Percentiles rank a stretch among this genome's conserved stretches.
phyloP scores from a whole-genome alignment of 176 grass and related monocot genomes.

The Cocos nucifera region DNA sequence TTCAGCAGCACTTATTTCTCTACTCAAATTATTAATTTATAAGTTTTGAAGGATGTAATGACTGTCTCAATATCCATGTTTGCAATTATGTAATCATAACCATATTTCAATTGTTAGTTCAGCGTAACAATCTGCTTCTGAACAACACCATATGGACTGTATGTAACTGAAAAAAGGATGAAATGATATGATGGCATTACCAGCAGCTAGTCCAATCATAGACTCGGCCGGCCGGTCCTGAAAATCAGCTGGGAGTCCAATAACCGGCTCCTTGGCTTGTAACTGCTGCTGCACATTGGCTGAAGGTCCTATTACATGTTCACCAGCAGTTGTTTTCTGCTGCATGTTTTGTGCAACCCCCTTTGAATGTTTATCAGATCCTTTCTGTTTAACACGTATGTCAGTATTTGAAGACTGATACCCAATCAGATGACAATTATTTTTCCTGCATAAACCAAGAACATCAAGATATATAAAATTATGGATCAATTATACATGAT shows the following conservation, averaged over 20 bases:
- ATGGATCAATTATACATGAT: not conserved
- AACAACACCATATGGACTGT: not conserved
- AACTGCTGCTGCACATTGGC: conserved; percentile 38
- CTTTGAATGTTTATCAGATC: conserved; percentile 35
- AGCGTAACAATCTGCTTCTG: too few relatives aligned
- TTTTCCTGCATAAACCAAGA: conserved; percentile 36
- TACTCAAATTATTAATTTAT: too few relatives aligned
- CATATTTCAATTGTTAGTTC: too few relatives aligned
- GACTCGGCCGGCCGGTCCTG: not conserved
- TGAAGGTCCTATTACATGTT: conserved; percentile 14
- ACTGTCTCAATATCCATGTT: too few relatives aligned
- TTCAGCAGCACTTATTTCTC: too few relatives aligned
- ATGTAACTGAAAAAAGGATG: conserved; percentile 11
- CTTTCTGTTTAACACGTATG: conserved; percentile 26
- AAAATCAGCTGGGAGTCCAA: conserved; percentile 28
- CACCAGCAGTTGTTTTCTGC: conserved; percentile 15
- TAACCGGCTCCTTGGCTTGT: conserved; percentile 20
- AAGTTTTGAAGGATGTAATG: too few relatives aligned
- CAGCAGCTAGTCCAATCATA: conserved; percentile 6
- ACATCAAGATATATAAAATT: conserved; percentile 10
- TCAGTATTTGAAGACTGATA: conserved; percentile 43
- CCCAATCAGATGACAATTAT: conserved; percentile 67
- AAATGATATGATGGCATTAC: conserved; percentile 6
- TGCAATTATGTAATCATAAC: too few relatives aligned
- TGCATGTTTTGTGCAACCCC: conserved; percentile 17